Conservation (phyloP, 495 filamentous ascomycete species). For the Pyronema omphalodes region DNA sequence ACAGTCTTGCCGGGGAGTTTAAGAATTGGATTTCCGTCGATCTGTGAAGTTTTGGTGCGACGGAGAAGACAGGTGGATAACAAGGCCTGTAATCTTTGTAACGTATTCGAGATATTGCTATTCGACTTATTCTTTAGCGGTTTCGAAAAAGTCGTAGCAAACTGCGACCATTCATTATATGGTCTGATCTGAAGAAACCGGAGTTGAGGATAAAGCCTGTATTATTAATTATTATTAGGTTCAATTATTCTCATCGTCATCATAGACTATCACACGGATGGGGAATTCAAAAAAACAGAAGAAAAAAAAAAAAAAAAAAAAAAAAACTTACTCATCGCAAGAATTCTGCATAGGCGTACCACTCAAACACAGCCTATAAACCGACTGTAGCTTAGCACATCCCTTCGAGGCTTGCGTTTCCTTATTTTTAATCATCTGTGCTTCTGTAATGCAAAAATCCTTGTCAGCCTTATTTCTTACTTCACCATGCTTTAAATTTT, state of each 20-base stretch:
- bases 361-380: slow-evolving; percentile 66
- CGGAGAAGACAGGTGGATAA: slow-evolving; percentile 75
- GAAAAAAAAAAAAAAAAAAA: too few relatives aligned
- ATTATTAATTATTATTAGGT: not conserved
- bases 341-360: slow-evolving; percentile 94
- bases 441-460: slow-evolving; percentile 35
- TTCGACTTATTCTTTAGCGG: slow-evolving; percentile 33
- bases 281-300: too few relatives aligned
- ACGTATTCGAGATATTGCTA: slow-evolving; percentile 28
- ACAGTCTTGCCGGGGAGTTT: slow-evolving; percentile 51
- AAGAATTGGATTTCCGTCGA: slow-evolving; percentile 75
- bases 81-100: slow-evolving; percentile 57
- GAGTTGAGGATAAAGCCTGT: slow-evolving; percentile 52
- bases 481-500: not conserved
- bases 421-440: slow-evolving; percentile 85
- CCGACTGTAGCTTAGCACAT: slow-evolving; percentile 40
- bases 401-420: slow-evolving; percentile 46
- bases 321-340: slow-evolving; percentile 40
- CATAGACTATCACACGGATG: not conserved
- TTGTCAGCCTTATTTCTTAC: slow-evolving; percentile 27
- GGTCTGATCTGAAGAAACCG: slow-evolving; percentile 66
- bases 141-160: slow-evolving; percentile 35
- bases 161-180: slow-evolving; percentile 48
- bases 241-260: slow-evolving; percentile 6
- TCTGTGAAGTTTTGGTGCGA: slow-evolving; percentile 61